Conservation (phyloP, 768 basidiomycete species). For the Leccinum variicolor region DNA sequence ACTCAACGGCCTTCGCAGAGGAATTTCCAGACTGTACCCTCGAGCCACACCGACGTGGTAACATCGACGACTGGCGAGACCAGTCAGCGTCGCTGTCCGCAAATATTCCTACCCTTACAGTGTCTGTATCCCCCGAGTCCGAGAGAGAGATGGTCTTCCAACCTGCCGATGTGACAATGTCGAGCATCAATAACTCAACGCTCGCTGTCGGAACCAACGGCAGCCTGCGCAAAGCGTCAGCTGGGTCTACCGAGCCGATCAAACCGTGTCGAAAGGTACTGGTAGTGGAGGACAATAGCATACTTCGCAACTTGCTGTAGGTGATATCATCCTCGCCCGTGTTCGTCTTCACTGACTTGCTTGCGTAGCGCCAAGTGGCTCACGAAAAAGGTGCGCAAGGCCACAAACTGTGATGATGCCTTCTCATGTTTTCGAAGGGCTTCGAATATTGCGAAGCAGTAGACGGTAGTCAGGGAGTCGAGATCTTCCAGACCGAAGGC, state of each 20-base stretch:
- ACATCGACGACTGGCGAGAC: conserved; percentile 28
- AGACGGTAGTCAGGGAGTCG: conserved; percentile 84
- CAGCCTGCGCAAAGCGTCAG: conserved; percentile 64
- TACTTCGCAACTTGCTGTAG: conserved; percentile 79
- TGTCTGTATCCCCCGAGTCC: conserved; percentile 21
- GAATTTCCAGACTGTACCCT: conserved; percentile 12
- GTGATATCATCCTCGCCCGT: conserved; percentile 28
- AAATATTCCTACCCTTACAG: conserved; percentile 6
- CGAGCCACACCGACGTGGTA: conserved; percentile 32
- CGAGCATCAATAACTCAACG: conserved; percentile 35
- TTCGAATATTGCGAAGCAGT: conserved; percentile 76
- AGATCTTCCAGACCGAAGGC: conserved; percentile 63
- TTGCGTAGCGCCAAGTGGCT: conserved; percentile 58
- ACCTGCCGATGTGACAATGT: conserved; percentile 4
- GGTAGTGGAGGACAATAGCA: conserved; percentile 87
- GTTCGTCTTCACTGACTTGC: conserved; percentile 8
- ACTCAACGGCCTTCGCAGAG: conserved; percentile 28
- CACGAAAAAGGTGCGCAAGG: conserved; percentile 43
- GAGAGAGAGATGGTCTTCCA: conserved; percentile 30
- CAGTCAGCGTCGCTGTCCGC: conserved; percentile 11
- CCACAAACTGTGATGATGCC: neutral
- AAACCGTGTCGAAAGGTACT: conserved; percentile 59
- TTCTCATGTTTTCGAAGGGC: conserved; percentile 39
- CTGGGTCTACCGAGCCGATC: conserved; percentile 47
- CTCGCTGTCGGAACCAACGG: conserved; percentile 59